A percentile compares a stretch with the other conserved stretches of the same genome.
Conservation (phyloP, 2,329 filamentous ascomycete species). For the Neonectria punicea region DNA sequence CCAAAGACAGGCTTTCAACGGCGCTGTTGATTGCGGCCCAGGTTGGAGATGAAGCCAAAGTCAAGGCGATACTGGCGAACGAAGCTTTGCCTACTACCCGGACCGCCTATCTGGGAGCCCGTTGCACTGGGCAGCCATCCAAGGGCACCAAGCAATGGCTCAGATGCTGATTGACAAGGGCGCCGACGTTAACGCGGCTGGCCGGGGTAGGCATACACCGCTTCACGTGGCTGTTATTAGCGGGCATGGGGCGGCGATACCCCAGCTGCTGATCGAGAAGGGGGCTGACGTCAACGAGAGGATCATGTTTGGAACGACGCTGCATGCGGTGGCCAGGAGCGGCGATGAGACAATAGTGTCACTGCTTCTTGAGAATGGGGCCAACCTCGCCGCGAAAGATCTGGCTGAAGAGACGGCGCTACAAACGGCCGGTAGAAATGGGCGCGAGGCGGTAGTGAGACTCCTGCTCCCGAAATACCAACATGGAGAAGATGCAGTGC, state of each 20-base stretch:
- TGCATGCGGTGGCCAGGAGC: too few species aligned
- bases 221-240: background rate
- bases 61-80: background rate
- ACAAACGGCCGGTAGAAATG: background rate
- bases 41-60: background rate
- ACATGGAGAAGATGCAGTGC: too few species aligned
- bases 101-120: too few species aligned
- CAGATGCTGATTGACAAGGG: background rate
- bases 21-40: background rate
- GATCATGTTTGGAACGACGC: too few species aligned
- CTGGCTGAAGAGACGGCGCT: background rate
- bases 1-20: conserved; percentile 7
- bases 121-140: background rate
- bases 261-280: background rate
- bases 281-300: background rate
- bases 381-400: too few species aligned
- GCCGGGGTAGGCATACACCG: background rate
- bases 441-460: background rate
- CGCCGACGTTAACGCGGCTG: background rate
- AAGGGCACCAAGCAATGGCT: too few species aligned
- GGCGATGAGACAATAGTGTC: too few species aligned
- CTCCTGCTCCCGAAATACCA: too few species aligned
- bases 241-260: background rate
- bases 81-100: too few species aligned
- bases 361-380: too few species aligned